A percentile compares a stretch with the other conserved stretches of the same genome.
phyloP scores from a whole-genome alignment of 2,329 filamentous ascomycete genomes.

The Trichoderma asperellum region DNA sequence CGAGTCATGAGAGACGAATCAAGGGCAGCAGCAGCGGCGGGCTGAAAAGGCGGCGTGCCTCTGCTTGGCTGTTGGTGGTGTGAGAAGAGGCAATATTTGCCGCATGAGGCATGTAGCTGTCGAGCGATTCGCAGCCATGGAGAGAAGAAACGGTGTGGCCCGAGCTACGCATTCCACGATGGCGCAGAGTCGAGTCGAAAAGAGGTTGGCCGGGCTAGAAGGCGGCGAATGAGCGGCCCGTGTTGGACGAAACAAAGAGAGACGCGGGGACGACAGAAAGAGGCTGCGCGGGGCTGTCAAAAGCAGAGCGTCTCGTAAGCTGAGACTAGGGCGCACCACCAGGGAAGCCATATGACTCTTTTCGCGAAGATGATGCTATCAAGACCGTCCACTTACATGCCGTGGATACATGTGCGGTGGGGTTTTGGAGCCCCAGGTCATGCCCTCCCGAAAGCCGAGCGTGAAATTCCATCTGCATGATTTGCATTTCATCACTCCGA shows the following conservation, averaged over 20 bases:
- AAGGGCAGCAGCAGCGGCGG: neutral
- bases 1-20: slow-evolving; percentile 11
- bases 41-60: neutral
- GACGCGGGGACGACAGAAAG: neutral
- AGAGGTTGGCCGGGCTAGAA: neutral
- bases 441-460: slow-evolving; percentile 31
- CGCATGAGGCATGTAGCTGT: slow-evolving; percentile 1
- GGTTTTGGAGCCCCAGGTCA: slow-evolving; percentile 32
- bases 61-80: slow-evolving; percentile 3
- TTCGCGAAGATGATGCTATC: slow-evolving; percentile 3
- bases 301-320: slow-evolving; percentile 12
- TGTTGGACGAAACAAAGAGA: slow-evolving; percentile 1
- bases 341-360: slow-evolving; percentile 8
- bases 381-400: neutral
- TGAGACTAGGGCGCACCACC: slow-evolving; percentile 23
- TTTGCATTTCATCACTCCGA: slow-evolving; percentile 34
- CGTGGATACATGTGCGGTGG: neutral
- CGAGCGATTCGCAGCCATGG: neutral
- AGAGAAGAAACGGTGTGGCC: neutral
- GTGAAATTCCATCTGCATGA: slow-evolving; percentile 36
- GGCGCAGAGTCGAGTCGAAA: neutral
- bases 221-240: slow-evolving; percentile 25
- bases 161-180: slow-evolving; percentile 6
- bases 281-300: slow-evolving; percentile 8
- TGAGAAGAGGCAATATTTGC: slow-evolving; percentile 4